phyloP scores from a whole-genome alignment of 73 alveolate genomes.

The Paramecium octaurelia region DNA sequence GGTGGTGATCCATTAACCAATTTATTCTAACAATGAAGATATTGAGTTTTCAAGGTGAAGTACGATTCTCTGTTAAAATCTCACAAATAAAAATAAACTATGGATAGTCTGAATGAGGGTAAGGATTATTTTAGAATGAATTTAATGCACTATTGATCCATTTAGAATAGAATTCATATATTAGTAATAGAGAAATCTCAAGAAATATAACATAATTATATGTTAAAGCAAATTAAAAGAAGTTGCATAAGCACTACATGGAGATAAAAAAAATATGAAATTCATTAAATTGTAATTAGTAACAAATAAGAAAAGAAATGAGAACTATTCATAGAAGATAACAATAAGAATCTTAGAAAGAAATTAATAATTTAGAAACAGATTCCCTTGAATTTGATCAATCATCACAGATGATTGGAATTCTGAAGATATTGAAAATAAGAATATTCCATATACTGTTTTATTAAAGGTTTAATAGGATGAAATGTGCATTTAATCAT shows the following conservation, averaged over 20 bases:
- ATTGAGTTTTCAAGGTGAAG: neutral
- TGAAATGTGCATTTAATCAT: constrained; percentile 23
- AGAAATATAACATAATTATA: neutral
- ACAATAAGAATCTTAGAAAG: neutral
- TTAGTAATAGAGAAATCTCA: neutral
- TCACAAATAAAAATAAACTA: neutral
- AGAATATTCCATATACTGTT: neutral
- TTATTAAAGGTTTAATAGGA: neutral
- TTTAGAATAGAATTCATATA: neutral
- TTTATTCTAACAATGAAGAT: neutral
- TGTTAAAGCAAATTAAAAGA: neutral
- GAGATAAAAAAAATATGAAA: constrained; percentile 21
- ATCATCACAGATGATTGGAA: neutral
- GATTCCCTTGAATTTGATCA: neutral
- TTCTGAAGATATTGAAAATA: neutral
- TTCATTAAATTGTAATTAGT: constrained; percentile 4
- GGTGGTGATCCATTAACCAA: constrained; percentile 3
- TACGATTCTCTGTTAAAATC: neutral
- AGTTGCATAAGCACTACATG: too few species aligned
- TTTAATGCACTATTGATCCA: neutral
- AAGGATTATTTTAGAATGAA: constrained; percentile 40
- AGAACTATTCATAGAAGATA: constrained; percentile 23
- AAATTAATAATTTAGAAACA: neutral
- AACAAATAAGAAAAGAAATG: neutral
- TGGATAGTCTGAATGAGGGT: neutral